Conservation (phyloP, 2,329 filamentous ascomycete genomes). For the Neonectria coccinea region DNA sequence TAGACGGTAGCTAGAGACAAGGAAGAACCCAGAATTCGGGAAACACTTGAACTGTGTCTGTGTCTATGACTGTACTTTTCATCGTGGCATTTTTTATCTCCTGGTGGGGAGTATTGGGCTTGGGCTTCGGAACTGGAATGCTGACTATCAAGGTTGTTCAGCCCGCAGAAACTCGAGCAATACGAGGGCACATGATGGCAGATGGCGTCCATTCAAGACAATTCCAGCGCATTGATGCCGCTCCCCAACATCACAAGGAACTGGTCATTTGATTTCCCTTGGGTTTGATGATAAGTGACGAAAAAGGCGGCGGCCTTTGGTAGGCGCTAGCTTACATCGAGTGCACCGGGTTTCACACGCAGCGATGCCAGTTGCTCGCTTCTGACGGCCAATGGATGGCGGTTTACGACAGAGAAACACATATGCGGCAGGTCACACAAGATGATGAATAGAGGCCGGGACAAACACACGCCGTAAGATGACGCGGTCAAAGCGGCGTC, state of each 20-base stretch:
- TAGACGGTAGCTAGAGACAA: conserved; percentile 45
- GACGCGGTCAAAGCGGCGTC: background rate
- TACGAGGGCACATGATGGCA: background rate
- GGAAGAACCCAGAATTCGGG: conserved; percentile 39
- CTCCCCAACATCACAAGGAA: background rate
- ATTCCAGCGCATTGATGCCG: background rate
- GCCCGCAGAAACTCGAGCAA: background rate
- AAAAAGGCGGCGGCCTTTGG: background rate
- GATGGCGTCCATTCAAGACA: background rate
- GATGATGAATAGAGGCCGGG: background rate
- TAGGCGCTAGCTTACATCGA: background rate
- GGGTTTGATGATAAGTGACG: background rate
- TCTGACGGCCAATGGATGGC: conserved; percentile 5
- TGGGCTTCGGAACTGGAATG: background rate
- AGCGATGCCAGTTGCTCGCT: background rate
- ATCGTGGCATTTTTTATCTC: background rate
- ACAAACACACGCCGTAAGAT: background rate
- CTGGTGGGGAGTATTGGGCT: background rate
- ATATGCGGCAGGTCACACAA: conserved; percentile 6
- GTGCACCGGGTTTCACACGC: background rate
- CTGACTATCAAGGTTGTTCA: background rate
- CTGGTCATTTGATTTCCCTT: too few relatives aligned
- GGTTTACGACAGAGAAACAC: background rate
- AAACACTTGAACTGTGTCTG: conserved; percentile 2
- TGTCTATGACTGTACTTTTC: conserved; percentile 1